A percentile compares a stretch with the other conserved stretches of the same genome.
Evolutionary conservation across 139 green algal genomes (phyloP).

Genomic region (Nannochloris sp.): DNA sequence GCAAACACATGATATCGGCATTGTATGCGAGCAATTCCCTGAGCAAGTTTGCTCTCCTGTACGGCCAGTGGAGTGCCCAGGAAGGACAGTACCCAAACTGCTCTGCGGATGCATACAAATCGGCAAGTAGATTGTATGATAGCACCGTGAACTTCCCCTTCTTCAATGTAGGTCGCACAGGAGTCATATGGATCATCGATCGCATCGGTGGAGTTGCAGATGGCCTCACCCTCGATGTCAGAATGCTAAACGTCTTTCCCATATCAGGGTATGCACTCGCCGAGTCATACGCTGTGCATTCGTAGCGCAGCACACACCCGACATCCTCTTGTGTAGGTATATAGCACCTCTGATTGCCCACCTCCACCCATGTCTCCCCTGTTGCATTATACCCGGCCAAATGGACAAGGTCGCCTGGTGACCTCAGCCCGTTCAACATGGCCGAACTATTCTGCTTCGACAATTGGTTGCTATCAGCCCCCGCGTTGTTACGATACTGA

Average conservation of each 20-base stretch:
- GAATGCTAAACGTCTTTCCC: slow-evolving; percentile 39
- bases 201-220: slow-evolving; percentile 59
- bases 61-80: slow-evolving; percentile 89
- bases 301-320: slow-evolving; percentile 79
- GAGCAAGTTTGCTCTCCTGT: slow-evolving; percentile 87
- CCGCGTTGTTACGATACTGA: slow-evolving; percentile 43
- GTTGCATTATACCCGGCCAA: slow-evolving; percentile 36
- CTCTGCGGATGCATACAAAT: slow-evolving; percentile 92
- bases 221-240: slow-evolving; percentile 70
- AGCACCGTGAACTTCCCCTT: slow-evolving; percentile 81
- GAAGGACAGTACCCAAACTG: slow-evolving; percentile 73
- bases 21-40: slow-evolving; percentile 79
- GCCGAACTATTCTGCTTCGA: background rate
- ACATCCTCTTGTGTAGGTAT: slow-evolving; percentile 77
- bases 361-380: slow-evolving; percentile 71
- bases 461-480: background rate
- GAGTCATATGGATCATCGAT: slow-evolving; percentile 59
- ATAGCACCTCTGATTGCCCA: slow-evolving; percentile 57
- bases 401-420: slow-evolving; percentile 5
- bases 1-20: slow-evolving; percentile 93
- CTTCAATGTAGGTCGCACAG: slow-evolving; percentile 13
- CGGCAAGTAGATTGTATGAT: slow-evolving; percentile 94
- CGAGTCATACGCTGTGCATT: slow-evolving; percentile 41
- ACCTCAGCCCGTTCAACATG: slow-evolving; percentile 2
- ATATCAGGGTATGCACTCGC: slow-evolving; percentile 15